phyloP scores from a whole-genome alignment of 1,284 basidiomycete species.

The Heimioporus punctisporus region DNA sequence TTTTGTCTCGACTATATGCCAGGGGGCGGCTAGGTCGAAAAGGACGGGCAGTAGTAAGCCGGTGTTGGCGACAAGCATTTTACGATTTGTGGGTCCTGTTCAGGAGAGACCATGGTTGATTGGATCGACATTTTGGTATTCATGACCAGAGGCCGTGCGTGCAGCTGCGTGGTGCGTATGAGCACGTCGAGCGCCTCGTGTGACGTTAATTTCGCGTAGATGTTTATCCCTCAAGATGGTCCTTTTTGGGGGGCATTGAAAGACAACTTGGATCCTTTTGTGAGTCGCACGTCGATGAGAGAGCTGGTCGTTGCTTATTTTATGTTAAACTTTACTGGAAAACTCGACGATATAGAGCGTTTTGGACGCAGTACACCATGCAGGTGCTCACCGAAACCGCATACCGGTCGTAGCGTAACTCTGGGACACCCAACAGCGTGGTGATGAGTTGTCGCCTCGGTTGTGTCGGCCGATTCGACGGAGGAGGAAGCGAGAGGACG shows the following conservation, averaged over 20 bases:
- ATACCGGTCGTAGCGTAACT: constrained; percentile 44
- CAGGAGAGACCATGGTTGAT: constrained; percentile 83
- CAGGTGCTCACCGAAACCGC: constrained; percentile 59
- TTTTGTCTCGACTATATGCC: constrained; percentile 68
- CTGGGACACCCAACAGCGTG: constrained; percentile 13
- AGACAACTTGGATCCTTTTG: constrained; percentile 90
- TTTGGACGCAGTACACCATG: constrained; percentile 45
- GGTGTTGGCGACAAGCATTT: constrained; percentile 83
- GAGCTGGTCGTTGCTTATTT: background rate
- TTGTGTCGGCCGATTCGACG: constrained; percentile 20
- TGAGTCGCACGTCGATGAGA: too few relatives aligned
- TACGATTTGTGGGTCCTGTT: constrained; percentile 89
- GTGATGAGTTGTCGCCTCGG: constrained; percentile 12
- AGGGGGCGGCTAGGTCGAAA: constrained; percentile 73
- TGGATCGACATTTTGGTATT: constrained; percentile 90
- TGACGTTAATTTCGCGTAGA: constrained; percentile 40
- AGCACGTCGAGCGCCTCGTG: background rate
- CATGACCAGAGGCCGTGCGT: constrained; percentile 81
- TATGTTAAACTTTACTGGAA: constrained; percentile 44
- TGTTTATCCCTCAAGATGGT: constrained; percentile 85
- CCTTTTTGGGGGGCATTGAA: constrained; percentile 88
- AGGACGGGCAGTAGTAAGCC: constrained; percentile 79
- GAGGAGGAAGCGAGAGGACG: constrained; percentile 45
- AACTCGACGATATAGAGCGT: constrained; percentile 82
- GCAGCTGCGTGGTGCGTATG: constrained; percentile 52